phyloP scores from a whole-genome alignment of 176 grass and related monocot species.

The Otatea glauca region DNA sequence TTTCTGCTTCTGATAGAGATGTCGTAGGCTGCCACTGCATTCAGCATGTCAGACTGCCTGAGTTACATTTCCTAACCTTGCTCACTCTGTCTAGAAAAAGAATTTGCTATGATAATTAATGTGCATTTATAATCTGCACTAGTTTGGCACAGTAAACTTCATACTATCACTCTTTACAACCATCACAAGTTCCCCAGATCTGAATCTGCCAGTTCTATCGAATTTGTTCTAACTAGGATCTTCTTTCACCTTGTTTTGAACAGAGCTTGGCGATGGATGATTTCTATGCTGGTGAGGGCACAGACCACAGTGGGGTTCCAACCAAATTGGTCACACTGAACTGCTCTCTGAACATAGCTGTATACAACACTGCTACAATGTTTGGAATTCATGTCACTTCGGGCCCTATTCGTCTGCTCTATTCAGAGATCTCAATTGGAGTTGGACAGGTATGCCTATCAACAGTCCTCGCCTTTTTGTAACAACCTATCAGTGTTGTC shows the following conservation, averaged over 20 bases:
- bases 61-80: not conserved
- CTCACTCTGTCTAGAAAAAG: not conserved
- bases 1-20: conserved; percentile 25
- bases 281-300: conserved; percentile 88
- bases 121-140: conserved; percentile 12
- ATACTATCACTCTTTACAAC: not conserved
- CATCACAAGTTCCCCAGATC: not conserved
- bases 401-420: conserved; percentile 70
- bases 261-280: conserved; percentile 79
- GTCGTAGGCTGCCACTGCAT: conserved; percentile 25
- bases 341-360: conserved; percentile 74
- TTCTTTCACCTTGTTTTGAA: conserved; percentile 14
- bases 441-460: conserved; percentile 61
- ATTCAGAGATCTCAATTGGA: conserved; percentile 82
- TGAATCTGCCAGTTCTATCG: not conserved
- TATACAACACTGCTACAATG: conserved; percentile 87
- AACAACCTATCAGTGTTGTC: not conserved
- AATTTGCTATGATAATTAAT: not conserved
- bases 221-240: not conserved
- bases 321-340: conserved; percentile 91
- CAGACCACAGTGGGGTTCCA: conserved; percentile 82
- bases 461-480: not conserved
- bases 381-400: conserved; percentile 98
- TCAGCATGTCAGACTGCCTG: conserved; percentile 26
- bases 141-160: not conserved